Evolutionary conservation across 208 protist genomes (phyloP), one percentile per base, ranked within the genome.

Genomic region (Leishmania lainsoni): DNA sequence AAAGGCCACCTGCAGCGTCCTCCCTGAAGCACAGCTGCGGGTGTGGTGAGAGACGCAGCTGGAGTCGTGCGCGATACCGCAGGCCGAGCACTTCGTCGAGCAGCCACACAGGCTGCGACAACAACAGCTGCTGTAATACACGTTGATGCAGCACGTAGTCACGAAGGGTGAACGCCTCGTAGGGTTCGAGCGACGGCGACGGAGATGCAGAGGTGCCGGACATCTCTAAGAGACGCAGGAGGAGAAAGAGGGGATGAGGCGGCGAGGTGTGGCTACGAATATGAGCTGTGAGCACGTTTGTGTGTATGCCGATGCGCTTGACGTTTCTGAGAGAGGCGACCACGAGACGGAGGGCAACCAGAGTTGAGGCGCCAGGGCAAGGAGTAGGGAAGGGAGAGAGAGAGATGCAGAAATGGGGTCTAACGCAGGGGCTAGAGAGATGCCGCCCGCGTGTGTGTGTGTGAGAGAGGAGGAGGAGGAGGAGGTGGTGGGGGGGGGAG

Each of bases 81-180:
- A 88, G 69, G 10, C 78, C 75, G 26, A 88, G 75, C 6, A 83
- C 22, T 10, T 81, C 75, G 32, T 86, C 76, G 17, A 88, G 52
- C 35, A 83, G 54, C 79, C 82, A 84, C 66, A 86, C 85, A 22
- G 80, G 73, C 32, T 84, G 78, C 14, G 76, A 71, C 29, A 54
- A 61, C 51, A 78, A 72, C n/a, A 88, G 77, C 3, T 56, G 51
- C 29, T 61, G 66, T n/a, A 88, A 59, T 0, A 73, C 52, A 51
- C 66, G 68, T 35, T 86, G 81, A 56, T 88, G 82, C 5, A 68
- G 66, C 20, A 88, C 22, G 66, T 88, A 88, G 78, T 85, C 85
- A 16, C 76, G 74, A 81, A 88, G 68, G 4, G 75, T 83, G 12
- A 86, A 52, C 22, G n/a, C 63, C 17, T 20, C n/a, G 2, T 32